phyloP scores from a whole-genome alignment of 768 basidiomycete species.

The Podaxis pistillaris region DNA sequence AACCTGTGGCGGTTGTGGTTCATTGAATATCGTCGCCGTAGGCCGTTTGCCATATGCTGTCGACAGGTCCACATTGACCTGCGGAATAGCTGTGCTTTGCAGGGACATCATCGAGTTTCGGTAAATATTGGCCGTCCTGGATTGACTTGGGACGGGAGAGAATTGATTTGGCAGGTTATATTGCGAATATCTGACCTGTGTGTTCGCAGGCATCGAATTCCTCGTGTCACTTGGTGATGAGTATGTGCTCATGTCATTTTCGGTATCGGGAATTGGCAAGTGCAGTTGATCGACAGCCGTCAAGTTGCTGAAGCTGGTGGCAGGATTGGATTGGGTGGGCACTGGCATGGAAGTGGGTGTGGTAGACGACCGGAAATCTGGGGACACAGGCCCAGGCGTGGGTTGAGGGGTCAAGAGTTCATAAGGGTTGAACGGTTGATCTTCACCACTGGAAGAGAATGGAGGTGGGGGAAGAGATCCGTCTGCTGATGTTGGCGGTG shows the following conservation, averaged over 20 bases:
- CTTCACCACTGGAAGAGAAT: background rate
- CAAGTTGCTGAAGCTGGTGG: background rate
- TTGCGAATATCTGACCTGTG: background rate
- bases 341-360: background rate
- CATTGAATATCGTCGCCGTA: background rate
- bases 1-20: conserved; percentile 1
- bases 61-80: conserved; percentile 4
- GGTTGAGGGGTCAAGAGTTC: background rate
- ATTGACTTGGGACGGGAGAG: background rate
- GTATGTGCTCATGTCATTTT: background rate
- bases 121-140: background rate
- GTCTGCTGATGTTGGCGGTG: background rate
- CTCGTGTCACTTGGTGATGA: background rate
- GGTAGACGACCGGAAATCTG: background rate
- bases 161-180: background rate
- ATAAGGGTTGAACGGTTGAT: background rate
- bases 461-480: background rate
- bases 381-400: background rate
- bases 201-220: background rate
- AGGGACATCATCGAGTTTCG: background rate
- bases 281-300: background rate
- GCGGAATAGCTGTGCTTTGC: background rate
- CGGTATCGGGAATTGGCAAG: background rate
- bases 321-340: background rate
- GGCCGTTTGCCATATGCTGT: conserved; percentile 4